These are phyloP conservation scores for Candolleomyces aberdarensis DNA, from an alignment of 768 basidiomycete species.

Conservation along the genomic window DNA sequence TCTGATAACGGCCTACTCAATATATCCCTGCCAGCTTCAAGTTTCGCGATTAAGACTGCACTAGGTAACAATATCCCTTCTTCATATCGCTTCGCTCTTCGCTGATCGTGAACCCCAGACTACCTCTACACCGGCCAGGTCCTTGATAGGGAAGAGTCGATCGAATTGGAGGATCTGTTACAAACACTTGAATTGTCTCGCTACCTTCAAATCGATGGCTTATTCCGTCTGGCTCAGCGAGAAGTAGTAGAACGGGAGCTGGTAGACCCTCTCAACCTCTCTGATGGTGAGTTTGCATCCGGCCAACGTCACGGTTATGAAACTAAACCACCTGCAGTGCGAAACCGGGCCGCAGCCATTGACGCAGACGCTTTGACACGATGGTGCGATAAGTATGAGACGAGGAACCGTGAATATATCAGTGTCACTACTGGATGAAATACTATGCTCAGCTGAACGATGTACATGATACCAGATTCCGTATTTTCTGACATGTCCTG, in stretches of 20 bases:
- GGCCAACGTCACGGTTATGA: background rate
- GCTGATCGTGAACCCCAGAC: background rate
- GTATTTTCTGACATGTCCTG: too few relatives aligned
- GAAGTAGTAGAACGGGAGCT: background rate
- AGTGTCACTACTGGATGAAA: background rate
- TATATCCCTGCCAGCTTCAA: background rate
- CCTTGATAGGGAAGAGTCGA: background rate
- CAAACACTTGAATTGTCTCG: background rate
- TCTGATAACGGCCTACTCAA: background rate
- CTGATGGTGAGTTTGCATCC: background rate
- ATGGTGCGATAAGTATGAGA: background rate
- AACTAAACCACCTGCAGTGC: background rate
- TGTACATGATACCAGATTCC: background rate
- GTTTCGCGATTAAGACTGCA: background rate
- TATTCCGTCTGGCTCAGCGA: background rate
- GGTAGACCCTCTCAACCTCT: background rate
- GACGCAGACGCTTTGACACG: background rate
- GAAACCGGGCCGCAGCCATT: background rate
- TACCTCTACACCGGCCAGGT: background rate
- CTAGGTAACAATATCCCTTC: background rate
- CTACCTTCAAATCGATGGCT: background rate
- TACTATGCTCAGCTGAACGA: background rate
- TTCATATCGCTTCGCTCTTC: background rate
- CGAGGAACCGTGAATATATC: background rate
- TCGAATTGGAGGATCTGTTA: background rate